Percentiles rank a stretch among this genome's conserved stretches.
Conservation (phyloP, 768 basidiomycete genomes). For the Trametes elegans region DNA sequence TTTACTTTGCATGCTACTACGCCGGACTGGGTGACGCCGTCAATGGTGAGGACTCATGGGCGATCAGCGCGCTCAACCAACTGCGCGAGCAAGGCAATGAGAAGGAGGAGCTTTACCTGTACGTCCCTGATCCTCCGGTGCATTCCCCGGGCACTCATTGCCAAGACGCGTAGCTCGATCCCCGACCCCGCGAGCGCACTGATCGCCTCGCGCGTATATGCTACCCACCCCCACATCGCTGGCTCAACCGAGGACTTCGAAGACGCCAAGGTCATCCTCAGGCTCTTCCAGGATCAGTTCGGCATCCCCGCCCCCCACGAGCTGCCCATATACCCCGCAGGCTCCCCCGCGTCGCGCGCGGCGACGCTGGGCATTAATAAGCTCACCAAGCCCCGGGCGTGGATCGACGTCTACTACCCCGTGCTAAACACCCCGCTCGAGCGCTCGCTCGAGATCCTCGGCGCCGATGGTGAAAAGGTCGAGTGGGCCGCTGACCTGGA, state of each 20-base stretch:
- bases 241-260: slow-evolving; percentile 54
- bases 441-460: slow-evolving; percentile 64
- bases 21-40: neutral
- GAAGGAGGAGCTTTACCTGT: slow-evolving; percentile 15
- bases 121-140: neutral
- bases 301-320: slow-evolving; percentile 47
- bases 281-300: slow-evolving; percentile 65
- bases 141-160: neutral
- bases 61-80: neutral
- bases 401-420: slow-evolving; percentile 90
- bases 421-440: slow-evolving; percentile 77
- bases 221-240: slow-evolving; percentile 59
- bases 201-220: slow-evolving; percentile 53
- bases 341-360: slow-evolving; percentile 60
- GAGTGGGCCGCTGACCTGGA: slow-evolving; percentile 72
- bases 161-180: slow-evolving; percentile 40
- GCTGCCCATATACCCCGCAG: slow-evolving; percentile 69
- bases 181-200: slow-evolving; percentile 59
- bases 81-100: neutral
- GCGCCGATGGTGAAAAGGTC: slow-evolving; percentile 52
- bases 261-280: slow-evolving; percentile 64
- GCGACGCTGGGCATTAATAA: slow-evolving; percentile 55
- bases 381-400: slow-evolving; percentile 55
- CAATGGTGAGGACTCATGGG: neutral
- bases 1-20: neutral